These are phyloP conservation scores for Ustilago hordei DNA, from an alignment of 1,284 basidiomycete genomes.

Conservation along the genomic window DNA sequence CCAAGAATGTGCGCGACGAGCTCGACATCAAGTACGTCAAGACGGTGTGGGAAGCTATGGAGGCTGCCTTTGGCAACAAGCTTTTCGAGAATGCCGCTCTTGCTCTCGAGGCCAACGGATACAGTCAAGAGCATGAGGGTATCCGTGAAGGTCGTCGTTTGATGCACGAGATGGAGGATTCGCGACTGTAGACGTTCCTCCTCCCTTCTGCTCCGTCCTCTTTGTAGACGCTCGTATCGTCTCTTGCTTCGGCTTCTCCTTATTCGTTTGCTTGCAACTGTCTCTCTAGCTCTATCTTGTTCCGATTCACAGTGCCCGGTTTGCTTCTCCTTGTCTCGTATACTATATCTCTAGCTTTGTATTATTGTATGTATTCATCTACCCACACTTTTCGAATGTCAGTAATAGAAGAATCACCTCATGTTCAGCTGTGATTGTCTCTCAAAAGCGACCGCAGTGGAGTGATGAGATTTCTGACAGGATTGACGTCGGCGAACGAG, in stretches of 20 bases:
- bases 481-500: not conserved
- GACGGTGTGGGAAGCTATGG: conserved; percentile 81
- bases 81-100: conserved; percentile 58
- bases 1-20: conserved; percentile 77
- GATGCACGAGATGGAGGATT: conserved; percentile 55
- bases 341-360: not conserved
- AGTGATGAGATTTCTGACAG: not conserved
- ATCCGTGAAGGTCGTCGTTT: conserved; percentile 53
- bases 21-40: conserved; percentile 84
- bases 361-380: not conserved
- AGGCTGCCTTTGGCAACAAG: conserved; percentile 73
- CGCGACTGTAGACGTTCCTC: conserved; percentile 23
- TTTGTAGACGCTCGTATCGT: not conserved
- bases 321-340: not conserved
- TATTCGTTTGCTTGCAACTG: not conserved
- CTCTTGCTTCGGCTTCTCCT: not conserved
- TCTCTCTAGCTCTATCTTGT: not conserved
- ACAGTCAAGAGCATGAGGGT: conserved; percentile 57
- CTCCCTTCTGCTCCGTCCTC: not conserved
- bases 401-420: not conserved
- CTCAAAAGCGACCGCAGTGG: not conserved
- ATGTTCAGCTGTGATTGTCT: not conserved
- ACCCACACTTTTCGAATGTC: not conserved
- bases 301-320: not conserved
- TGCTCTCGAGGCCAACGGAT: conserved; percentile 45